Base-by-base conservation (phyloP, 2,329 filamentous ascomycete genomes). In the Rhinocladiella mackenziei region DNA sequence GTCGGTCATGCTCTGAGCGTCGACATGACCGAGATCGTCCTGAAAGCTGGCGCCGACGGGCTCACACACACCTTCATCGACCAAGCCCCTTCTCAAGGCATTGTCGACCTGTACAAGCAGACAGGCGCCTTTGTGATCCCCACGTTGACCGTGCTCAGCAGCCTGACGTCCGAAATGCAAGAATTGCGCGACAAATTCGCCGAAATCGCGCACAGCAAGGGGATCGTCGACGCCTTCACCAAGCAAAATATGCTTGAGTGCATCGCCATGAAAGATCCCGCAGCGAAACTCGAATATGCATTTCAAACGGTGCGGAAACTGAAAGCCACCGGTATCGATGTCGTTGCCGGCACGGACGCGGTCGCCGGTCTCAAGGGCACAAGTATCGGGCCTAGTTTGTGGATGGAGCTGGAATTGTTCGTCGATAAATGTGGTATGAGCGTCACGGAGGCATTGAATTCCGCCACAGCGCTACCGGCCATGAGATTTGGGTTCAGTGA, bases 321-420 rank as follows among this genome's bases (percentile, higher is more conserved):
- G 15, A 54, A 57, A 26, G 43, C 51, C 19, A 51, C 48, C 13
- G 58, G 58, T 3, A 53, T 62, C n/a, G 58, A 60, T 26, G 50
- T 62, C 25, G 52, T 63, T n/a, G 60, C 58, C 1, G 60, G 61
- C 3, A 63, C 61, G 9, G 60, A 64, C 44, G 49, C 58, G 1
- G 52, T 57, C 11, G 50, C 50, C 7, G 48, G 49, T 2, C 44
- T 56, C n/a, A 46, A 51, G 22, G 53, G 56, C 3, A 52, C 52
- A 4, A 49, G 44, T 7, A 53, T 57, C 17, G 54, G 53, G 11
- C 50, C 56, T 9, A 49, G 51, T 43, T 36, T 64, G 31, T 60
- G 62, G 51, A 42, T 58, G 38, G 56, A 62, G 44, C 36, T 62
- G 40, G 51, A 56, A 25, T 30, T 60, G 33, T 56, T 60, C 20